These are phyloP conservation scores for Gigaspora rosea DNA, from an alignment of 192 early-diverging fungal genomes.

Conservation along the genomic window DNA sequence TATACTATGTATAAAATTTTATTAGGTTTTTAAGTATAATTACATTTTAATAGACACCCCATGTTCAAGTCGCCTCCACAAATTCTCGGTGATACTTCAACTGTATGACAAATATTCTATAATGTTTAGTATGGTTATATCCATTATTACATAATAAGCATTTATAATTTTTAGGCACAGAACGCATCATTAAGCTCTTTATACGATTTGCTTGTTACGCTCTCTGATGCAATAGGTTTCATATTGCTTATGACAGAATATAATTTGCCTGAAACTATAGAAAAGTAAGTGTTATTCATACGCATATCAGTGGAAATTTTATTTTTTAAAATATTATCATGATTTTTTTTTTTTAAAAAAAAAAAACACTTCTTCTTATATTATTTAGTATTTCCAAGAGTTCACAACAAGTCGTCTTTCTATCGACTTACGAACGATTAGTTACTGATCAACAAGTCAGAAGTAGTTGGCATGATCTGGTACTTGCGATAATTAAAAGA, in stretches of 20 bases:
- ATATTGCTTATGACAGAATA: constrained; percentile 27
- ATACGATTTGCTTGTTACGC: constrained; percentile 19
- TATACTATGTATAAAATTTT: no score
- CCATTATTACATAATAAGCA: not conserved
- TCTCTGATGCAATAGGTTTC: constrained; percentile 26
- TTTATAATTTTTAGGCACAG: not conserved
- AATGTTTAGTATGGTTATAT: not conserved
- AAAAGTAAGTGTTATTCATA: not conserved
- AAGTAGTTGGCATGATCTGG: constrained; percentile 31
- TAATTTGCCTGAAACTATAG: constrained; percentile 22
- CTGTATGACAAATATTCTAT: not conserved
- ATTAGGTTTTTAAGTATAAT: not conserved
- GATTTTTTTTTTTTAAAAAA: not conserved
- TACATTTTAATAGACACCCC: constrained; percentile 5
- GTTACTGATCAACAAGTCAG: constrained; percentile 4
- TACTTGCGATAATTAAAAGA: constrained; percentile 28
- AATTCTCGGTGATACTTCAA: not conserved
- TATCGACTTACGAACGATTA: constrained; percentile 10
- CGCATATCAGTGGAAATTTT: not conserved
- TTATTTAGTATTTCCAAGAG: constrained; percentile 7
- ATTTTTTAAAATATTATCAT: not conserved
- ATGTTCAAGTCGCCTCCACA: not conserved
- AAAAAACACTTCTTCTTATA: no score
- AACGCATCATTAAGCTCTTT: not conserved
- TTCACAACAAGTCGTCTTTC: not conserved